Evolutionary conservation across 352 stramenopile species (phyloP).

Genomic region (Elongisporangium prolatum): DNA sequence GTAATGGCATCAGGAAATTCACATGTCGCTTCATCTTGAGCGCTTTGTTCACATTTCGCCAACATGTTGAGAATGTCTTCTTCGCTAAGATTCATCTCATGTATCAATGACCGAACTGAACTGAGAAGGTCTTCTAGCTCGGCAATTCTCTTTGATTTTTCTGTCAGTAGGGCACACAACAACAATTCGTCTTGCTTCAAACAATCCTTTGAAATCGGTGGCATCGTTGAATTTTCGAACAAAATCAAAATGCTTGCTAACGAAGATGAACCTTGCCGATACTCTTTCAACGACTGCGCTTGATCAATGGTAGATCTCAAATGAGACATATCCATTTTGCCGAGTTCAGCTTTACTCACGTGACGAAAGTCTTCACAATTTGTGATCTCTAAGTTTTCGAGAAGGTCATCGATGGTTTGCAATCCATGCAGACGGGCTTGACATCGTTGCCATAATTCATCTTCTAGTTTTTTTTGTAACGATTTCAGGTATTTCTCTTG

Average conservation of each 20-base stretch:
- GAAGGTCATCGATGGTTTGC: conserved; percentile 31
- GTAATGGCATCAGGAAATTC: conserved; percentile 8
- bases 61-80: conserved; percentile 33
- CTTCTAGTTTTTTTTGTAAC: conserved; percentile 21
- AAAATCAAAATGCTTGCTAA: conserved; percentile 8
- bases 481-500: conserved; percentile 45
- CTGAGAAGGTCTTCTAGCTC: conserved; percentile 43
- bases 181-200: conserved; percentile 35
- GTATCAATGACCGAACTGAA: conserved; percentile 37
- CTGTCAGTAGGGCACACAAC: conserved; percentile 41
- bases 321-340: conserved; percentile 10
- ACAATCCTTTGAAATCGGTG: conserved; percentile 16
- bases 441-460: conserved; percentile 40
- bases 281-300: conserved; percentile 19
- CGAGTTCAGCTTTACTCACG: conserved; percentile 23
- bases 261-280: conserved; percentile 10
- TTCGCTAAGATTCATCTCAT: conserved; percentile 35
- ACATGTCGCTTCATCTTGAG: conserved; percentile 1
- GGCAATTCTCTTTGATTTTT: conserved; percentile 52
- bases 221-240: conserved; percentile 9
- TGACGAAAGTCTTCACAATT: conserved; percentile 38
- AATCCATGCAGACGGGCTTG: conserved; percentile 25
- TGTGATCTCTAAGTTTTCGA: conserved; percentile 31
- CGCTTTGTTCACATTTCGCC: conserved; percentile 1
- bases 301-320: conserved; percentile 7